Conservation (phyloP, 2,329 filamentous ascomycete genomes). For the Fusarium sp. region DNA sequence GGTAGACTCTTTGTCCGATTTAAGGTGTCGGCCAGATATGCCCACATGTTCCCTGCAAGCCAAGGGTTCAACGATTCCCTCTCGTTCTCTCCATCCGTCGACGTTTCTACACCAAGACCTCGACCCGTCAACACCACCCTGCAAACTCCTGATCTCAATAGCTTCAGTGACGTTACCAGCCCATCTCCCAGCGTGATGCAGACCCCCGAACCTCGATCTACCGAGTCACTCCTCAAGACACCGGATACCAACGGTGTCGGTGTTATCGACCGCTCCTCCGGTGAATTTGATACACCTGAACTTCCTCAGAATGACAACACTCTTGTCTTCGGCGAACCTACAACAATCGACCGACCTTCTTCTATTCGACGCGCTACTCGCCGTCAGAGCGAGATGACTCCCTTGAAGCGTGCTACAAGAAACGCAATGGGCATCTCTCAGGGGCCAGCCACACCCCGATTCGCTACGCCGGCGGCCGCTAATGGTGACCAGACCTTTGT, state of each 20-base stretch:
- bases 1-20: slow-evolving; percentile 50
- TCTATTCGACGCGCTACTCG: neutral
- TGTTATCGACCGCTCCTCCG: neutral
- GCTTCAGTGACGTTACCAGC: neutral
- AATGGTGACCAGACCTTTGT: neutral
- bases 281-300: slow-evolving; percentile 11
- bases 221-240: neutral
- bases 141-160: slow-evolving; percentile 6
- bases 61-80: slow-evolving; percentile 43
- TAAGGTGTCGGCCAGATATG: slow-evolving; percentile 48
- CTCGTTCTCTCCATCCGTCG: neutral
- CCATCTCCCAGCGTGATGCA: neutral
- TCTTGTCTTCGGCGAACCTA: neutral
- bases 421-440: neutral
- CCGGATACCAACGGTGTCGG: slow-evolving; percentile 7
- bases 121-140: neutral
- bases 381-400: slow-evolving; percentile 5
- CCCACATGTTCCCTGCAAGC: slow-evolving; percentile 43
- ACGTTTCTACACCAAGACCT: neutral
- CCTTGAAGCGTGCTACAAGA: neutral
- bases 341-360: neutral
- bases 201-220: slow-evolving; percentile 9
- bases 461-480: neutral
- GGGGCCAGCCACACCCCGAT: neutral
- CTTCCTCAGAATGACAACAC: slow-evolving; percentile 11